Evolutionary conservation across 306 rosid species (phyloP).

Genomic region (Begonia loranthoides): DNA sequence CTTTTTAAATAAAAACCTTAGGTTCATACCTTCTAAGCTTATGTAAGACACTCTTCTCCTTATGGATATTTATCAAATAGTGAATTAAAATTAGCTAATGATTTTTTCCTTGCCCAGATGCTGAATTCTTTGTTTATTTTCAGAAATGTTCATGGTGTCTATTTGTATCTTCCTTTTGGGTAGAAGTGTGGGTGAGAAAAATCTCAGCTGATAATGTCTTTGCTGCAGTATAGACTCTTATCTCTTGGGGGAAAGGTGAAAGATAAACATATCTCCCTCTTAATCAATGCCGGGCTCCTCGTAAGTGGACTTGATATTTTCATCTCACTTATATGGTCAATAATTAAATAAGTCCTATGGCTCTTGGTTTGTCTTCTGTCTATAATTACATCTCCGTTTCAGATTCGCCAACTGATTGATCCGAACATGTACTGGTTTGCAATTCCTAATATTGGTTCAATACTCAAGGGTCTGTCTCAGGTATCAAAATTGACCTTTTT

Average conservation of each 20-base stretch:
- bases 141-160: too few relatives aligned
- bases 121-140: too few relatives aligned
- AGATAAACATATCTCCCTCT: slow-evolving; percentile 67
- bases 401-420: slow-evolving; percentile 88
- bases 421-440: slow-evolving; percentile 71
- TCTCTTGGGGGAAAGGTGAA: slow-evolving; percentile 83
- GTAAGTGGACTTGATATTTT: slow-evolving; percentile 33
- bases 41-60: too few relatives aligned
- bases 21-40: too few relatives aligned
- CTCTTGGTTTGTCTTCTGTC: not conserved
- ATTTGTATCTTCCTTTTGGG: too few relatives aligned
- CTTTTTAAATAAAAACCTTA: too few relatives aligned
- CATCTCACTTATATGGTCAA: not conserved
- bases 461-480: slow-evolving; percentile 79
- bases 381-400: slow-evolving; percentile 17
- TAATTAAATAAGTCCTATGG: not conserved
- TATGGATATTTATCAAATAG: too few relatives aligned
- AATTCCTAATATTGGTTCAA: slow-evolving; percentile 79
- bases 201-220: slow-evolving; percentile 2
- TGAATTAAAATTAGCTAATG: too few relatives aligned
- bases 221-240: slow-evolving; percentile 60
- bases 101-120: too few relatives aligned
- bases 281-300: slow-evolving; percentile 72
- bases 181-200: not conserved
- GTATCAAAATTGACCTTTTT: slow-evolving; percentile 24